Percentiles rank a stretch among this genome's conserved stretches.
Conservation (phyloP, 2,329 filamentous ascomycete genomes). For the Hypoxylon sp. region DNA sequence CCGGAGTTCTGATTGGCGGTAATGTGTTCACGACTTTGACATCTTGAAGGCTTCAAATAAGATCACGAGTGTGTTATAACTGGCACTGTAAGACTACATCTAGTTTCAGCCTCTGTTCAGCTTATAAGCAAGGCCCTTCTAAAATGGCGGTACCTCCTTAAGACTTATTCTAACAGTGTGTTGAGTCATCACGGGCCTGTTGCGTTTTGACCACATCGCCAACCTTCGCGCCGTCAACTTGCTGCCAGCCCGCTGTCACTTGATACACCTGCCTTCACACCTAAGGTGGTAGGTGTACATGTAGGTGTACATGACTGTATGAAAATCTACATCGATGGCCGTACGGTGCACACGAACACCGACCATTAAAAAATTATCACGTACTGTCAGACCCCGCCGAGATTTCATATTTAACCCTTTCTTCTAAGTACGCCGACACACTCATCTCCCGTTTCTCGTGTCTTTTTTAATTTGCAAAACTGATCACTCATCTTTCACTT, state of each 20-base stretch:
- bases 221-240: neutral
- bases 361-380: neutral
- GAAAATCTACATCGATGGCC: neutral
- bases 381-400: too few species aligned
- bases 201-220: neutral
- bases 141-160: neutral
- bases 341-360: neutral
- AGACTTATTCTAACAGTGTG: neutral
- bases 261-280: neutral
- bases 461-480: too few species aligned
- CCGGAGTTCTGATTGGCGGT: constrained; percentile 17
- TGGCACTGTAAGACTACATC: constrained; percentile 3
- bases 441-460: neutral
- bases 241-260: neutral
- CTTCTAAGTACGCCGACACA: neutral
- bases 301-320: neutral
- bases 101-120: neutral
- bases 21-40: constrained; percentile 14
- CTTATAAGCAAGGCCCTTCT: neutral
- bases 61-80: constrained; percentile 6
- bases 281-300: neutral
- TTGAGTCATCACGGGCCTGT: neutral
- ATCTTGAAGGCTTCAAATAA: constrained; percentile 18
- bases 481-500: neutral
- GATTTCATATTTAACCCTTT: neutral